Conservation (phyloP, 768 basidiomycete genomes). For the Russula sp. region DNA sequence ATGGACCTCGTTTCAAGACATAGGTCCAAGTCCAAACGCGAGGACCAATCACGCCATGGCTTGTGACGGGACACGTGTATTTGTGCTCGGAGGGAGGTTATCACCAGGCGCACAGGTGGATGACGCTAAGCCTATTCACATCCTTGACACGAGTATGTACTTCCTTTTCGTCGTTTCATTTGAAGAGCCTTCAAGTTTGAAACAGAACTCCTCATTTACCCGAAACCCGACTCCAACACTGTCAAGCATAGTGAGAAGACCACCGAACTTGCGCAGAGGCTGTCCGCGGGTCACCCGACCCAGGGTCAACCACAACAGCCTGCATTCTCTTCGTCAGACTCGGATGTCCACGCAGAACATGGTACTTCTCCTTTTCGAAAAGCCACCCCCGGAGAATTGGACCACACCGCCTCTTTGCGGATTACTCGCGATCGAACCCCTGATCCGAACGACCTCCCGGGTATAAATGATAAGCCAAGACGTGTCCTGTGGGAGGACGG, state of each 20-base stretch:
- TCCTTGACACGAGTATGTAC: slow-evolving; percentile 88
- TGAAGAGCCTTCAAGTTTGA: not conserved
- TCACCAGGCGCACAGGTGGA: slow-evolving; percentile 69
- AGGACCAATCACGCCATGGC: slow-evolving; percentile 98
- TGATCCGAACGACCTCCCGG: too few relatives aligned
- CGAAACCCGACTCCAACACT: slow-evolving; percentile 50
- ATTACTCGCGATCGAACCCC: too few relatives aligned
- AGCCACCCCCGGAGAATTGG: slow-evolving; percentile 16
- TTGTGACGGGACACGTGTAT: slow-evolving; percentile 80
- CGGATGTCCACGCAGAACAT: too few relatives aligned
- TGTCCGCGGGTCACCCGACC: slow-evolving; percentile 48
- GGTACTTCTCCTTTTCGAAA: slow-evolving; percentile 33
- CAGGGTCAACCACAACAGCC: not conserved
- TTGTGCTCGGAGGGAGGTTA: slow-evolving; percentile 93
- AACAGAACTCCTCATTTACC: slow-evolving; percentile 90
- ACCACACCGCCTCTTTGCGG: slow-evolving; percentile 25
- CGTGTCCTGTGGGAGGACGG: too few relatives aligned
- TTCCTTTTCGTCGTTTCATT: slow-evolving; percentile 5
- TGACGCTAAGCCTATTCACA: slow-evolving; percentile 76
- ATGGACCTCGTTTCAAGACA: slow-evolving; percentile 99
- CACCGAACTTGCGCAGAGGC: slow-evolving; percentile 42
- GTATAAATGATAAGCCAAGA: too few relatives aligned
- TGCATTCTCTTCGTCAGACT: slow-evolving; percentile 38
- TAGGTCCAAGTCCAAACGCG: slow-evolving; percentile 92
- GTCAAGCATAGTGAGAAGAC: slow-evolving; percentile 38